A percentile compares a stretch with the other conserved stretches of the same genome.
phyloP scores from a whole-genome alignment of 2,329 filamentous ascomycete species.

The Emericellopsis atlantica region DNA sequence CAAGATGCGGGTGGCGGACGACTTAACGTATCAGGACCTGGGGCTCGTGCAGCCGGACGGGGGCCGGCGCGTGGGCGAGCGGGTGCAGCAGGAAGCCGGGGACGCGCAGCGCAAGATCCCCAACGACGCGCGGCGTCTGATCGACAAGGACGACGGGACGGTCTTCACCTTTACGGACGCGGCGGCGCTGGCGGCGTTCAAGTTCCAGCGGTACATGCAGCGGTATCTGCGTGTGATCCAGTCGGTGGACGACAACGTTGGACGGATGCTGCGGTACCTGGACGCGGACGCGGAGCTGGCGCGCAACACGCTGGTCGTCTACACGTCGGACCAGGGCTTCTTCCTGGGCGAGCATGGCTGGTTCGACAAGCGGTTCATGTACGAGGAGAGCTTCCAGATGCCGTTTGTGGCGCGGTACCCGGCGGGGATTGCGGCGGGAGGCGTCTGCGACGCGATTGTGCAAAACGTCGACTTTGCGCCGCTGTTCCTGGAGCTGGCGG shows the following conservation, averaged over 20 bases:
- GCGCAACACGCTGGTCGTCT: conserved; percentile 36
- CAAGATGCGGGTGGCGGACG: conserved; percentile 38
- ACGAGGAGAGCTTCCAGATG: conserved; percentile 45
- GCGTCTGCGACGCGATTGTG: too few species aligned
- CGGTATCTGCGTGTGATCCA: conserved; percentile 39
- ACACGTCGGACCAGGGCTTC: conserved; percentile 42
- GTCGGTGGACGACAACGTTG: conserved; percentile 37
- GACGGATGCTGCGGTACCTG: conserved; percentile 31
- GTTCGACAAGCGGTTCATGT: conserved; percentile 48
- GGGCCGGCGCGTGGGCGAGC: conserved; percentile 19
- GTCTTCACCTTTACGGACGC: conserved; percentile 29
- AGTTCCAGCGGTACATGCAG: conserved; percentile 44
- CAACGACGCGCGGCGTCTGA: too few species aligned
- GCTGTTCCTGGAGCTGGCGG: conserved; percentile 33
- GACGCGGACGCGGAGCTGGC: conserved; percentile 25
- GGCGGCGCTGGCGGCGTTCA: conserved; percentile 34
- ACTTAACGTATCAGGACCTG: conserved; percentile 36
- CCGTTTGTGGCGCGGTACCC: too few species aligned
- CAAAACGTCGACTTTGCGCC: conserved; percentile 43
- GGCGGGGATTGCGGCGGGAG: too few species aligned
- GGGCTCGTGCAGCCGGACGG: conserved; percentile 39
- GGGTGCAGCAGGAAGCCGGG: too few species aligned
- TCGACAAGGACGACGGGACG: conserved; percentile 32
- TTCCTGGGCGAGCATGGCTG: conserved; percentile 44
- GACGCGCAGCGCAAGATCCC: conserved; percentile 22